Evolutionary conservation across 331 rosid genomes (phyloP), one percentile per base, ranked within the genome.

Genomic region (Phaseolus coccineus): DNA sequence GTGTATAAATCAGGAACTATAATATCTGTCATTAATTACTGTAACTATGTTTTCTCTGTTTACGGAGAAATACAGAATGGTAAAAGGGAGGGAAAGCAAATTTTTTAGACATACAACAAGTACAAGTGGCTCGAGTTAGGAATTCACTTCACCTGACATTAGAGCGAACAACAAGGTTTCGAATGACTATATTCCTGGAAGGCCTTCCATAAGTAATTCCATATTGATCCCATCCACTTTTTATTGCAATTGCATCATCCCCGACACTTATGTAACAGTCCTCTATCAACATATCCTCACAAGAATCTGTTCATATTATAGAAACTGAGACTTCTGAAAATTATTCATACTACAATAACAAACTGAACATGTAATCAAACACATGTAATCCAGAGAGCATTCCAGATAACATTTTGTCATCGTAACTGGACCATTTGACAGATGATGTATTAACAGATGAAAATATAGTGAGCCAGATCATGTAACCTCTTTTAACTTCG

Each of bases 201-300:
- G 99, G 97, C 39, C 77, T 93, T 77, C 90, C 96, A 35, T 96
- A 96, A 84, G 94, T 40, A 87, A 85, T 93, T 73, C 99, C 99
- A 77, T 88, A 96, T 73, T 96, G 99, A 96, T 96, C 99, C 99
- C 99, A 96, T 44, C 99, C 99, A 81, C 99, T 96, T 84, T 96
- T 96, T 57, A 96, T 91, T 28, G 99, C 99, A 83, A 96, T 86
- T n/a, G 90, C 99, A 77, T 96, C 99, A 72, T 96, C 98, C 53
- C 99, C 99, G 10, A 96, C 99, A 13, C 99, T 91, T 65, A 96
- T 91, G 83, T 93, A 96, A 84, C 98, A 96, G 83, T 93, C 92
- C 80, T 93, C 99, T 59, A 96, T 93, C 87, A 96, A 76, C 98
- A 96, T 91, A 89, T 96, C 99, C 80, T 93, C 94, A 56, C 97